Base-by-base conservation (phyloP, 139 green algal genomes). In the Chlorella sp. region DNA sequence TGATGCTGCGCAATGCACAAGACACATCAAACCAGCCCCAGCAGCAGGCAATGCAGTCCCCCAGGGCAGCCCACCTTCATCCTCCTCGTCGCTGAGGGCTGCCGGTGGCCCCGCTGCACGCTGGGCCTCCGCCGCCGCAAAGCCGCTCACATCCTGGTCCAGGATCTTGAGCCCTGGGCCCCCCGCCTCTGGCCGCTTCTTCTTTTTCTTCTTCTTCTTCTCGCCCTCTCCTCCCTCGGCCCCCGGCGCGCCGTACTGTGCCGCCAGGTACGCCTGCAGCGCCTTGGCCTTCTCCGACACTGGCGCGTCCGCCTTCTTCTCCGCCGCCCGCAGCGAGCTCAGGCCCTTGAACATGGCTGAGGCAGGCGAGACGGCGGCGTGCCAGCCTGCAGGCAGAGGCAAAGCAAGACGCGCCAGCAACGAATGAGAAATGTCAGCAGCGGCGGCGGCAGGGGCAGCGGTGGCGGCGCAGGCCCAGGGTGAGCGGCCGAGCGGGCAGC, bases 121-220 rank as follows among this genome's bases (percentile, higher is more conserved):
- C 28, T 47, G 69, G 65, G 51, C 64, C 25, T 9, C 56, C 36
- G 6, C 76, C 13, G 20, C 83, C 0, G 63, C 74, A 80, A 94
- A 93, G 34, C 90, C 91, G 39, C 81, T 87, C 21, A 89, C 70
- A 60, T 96, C 93, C 38, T 91, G 57, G 56, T 97, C 94, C 18
- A 96, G 56, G 30, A 97, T 95, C 20, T 67, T 70, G 25, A 97
- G 85, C 1, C 76, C 90, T 3, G 74, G 51, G 6, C 39, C 44
- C 18, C 5, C 75, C 0, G 38, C 62, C 3, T n/a, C 60, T 21
- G 62, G 11, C 51, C 78, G 75, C 25, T 82, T 83, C 63, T 70
- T 80, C 82, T 88, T 91, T 67, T 91, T 92, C 72, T 92, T 94
- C 63, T 90, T 93, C 78, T 93, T 93, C 75, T 92, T 89, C 28